Conservation (phyloP, 1,139 yeast species). For the Kurtzmaniella natalensis region DNA sequence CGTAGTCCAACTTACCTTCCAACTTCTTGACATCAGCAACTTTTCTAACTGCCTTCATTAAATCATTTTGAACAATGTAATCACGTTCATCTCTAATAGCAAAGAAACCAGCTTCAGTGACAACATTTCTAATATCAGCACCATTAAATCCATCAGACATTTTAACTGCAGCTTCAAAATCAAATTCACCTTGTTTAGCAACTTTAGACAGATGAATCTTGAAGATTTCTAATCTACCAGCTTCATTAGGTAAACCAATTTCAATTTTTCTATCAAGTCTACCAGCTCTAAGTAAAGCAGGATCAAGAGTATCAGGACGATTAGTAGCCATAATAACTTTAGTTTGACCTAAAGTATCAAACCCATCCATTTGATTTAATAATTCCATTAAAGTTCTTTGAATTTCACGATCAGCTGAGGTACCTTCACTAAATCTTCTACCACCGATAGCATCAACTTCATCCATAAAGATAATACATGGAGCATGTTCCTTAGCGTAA, state of each 20-base stretch:
- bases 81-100: slow-evolving; percentile 98
- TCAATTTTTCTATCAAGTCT: slow-evolving; percentile 97
- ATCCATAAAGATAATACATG: slow-evolving; percentile 98
- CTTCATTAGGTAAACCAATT: slow-evolving; percentile 94
- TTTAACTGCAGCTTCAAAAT: slow-evolving; percentile 93
- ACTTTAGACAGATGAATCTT: slow-evolving; percentile 90
- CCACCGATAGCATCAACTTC: slow-evolving; percentile 99
- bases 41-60: slow-evolving; percentile 97
- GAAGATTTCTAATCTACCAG: slow-evolving; percentile 90
- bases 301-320: slow-evolving; percentile 97
- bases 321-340: slow-evolving; percentile 99
- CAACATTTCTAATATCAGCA: slow-evolving; percentile 95
- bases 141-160: slow-evolving; percentile 99
- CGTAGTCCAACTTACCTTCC: slow-evolving; percentile 94
- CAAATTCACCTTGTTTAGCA: slow-evolving; percentile 91
- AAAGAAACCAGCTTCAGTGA: slow-evolving; percentile 98
- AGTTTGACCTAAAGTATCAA: slow-evolving; percentile 94
- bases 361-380: slow-evolving; percentile 98
- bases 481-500: slow-evolving; percentile 97
- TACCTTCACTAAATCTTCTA: slow-evolving; percentile 96
- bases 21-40: slow-evolving; percentile 95
- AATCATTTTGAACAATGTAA: slow-evolving; percentile 85
- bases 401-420: slow-evolving; percentile 97
- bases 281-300: slow-evolving; percentile 98
- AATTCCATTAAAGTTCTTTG: slow-evolving; percentile 98